Conservation (phyloP, 306 rosid genomes). For the Heteromeles arbutifolia region DNA sequence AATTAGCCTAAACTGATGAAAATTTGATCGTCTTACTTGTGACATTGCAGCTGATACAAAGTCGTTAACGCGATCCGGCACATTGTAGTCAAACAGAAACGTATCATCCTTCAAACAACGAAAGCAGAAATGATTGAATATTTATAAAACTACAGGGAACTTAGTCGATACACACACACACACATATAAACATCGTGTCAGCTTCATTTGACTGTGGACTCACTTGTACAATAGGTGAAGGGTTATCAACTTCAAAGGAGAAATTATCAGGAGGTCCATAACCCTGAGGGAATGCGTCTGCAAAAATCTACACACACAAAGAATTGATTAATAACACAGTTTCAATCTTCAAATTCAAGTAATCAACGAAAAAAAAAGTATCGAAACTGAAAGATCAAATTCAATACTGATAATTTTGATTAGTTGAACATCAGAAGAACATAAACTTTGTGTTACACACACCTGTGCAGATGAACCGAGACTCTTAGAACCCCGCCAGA, state of each 20-base stretch:
- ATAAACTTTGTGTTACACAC: background rate
- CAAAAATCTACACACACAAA: constrained; percentile 45
- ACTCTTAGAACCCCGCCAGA: constrained; percentile 37
- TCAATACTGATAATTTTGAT: background rate
- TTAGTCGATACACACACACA: background rate
- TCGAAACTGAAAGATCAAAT: background rate
- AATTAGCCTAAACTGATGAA: background rate
- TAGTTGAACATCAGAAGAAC: background rate
- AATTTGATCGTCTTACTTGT: constrained; percentile 43
- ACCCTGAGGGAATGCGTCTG: constrained; percentile 65
- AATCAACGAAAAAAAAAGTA: background rate
- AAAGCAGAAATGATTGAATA: background rate
- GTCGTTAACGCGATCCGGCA: constrained; percentile 59
- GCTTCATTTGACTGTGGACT: constrained; percentile 8
- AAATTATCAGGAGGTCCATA: constrained; percentile 73
- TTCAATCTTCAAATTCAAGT: background rate
- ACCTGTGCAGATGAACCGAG: constrained; percentile 38
- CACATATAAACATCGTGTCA: background rate
- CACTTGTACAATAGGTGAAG: constrained; percentile 65
- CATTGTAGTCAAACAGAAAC: constrained; percentile 69
- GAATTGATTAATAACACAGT: background rate
- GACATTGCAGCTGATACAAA: constrained; percentile 66
- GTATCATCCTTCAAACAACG: constrained; percentile 51
- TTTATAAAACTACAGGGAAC: background rate
- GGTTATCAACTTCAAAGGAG: constrained; percentile 57